A percentile compares a stretch with the other conserved stretches of the same genome.
phyloP scores from a whole-genome alignment of 192 early-diverging fungal genomes.

The Backusella morwellensis region DNA sequence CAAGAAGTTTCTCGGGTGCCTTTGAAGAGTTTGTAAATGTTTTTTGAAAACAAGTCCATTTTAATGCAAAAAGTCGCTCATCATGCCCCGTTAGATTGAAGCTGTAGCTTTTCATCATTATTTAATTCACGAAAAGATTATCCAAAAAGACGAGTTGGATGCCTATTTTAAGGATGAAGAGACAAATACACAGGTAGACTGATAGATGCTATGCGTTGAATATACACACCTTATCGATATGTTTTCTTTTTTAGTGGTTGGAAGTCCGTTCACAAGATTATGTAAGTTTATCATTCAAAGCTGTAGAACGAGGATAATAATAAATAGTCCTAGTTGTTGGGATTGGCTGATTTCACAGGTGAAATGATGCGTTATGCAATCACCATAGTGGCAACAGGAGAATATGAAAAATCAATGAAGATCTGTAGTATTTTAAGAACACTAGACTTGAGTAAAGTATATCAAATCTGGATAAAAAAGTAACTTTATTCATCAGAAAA shows the following conservation, averaged over 20 bases:
- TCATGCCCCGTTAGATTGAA: constrained; percentile 4
- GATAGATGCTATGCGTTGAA: background rate
- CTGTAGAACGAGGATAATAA: background rate
- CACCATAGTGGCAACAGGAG: constrained; percentile 43
- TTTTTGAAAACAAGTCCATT: background rate
- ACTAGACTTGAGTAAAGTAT: constrained; percentile 30
- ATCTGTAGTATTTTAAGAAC: constrained; percentile 35
- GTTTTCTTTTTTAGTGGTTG: background rate
- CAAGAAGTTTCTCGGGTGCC: constrained; percentile 11
- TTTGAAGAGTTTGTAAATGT: constrained; percentile 13
- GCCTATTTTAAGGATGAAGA: constrained; percentile 12
- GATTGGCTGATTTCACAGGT: constrained; percentile 60
- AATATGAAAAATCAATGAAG: constrained; percentile 24
- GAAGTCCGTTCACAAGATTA: background rate
- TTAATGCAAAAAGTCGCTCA: background rate
- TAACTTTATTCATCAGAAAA: background rate
- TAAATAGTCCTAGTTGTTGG: constrained; percentile 2
- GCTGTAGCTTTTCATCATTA: constrained; percentile 11
- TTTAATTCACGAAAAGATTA: background rate
- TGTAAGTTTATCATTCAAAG: background rate
- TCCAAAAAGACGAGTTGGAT: background rate
- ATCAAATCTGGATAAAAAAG: background rate
- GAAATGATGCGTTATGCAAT: constrained; percentile 60
- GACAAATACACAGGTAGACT: background rate
- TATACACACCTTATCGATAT: background rate